These are phyloP conservation scores for Penicillium bovifimosum DNA, from an alignment of 495 filamentous ascomycete species.

Conservation along the genomic window DNA sequence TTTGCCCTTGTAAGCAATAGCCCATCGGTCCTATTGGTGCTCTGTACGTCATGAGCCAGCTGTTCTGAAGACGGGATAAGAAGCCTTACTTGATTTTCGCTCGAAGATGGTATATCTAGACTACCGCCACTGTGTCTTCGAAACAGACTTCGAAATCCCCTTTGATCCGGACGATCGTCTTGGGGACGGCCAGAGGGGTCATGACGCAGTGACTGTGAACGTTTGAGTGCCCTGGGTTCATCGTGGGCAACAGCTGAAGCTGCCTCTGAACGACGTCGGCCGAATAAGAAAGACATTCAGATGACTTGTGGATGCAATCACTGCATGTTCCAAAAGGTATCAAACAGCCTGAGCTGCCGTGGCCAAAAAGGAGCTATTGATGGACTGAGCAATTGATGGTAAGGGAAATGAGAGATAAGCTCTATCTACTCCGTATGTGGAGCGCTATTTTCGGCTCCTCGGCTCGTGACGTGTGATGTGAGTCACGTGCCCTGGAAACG, in stretches of 20 bases:
- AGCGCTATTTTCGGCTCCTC: slow-evolving; percentile 12
- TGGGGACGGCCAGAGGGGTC: background rate
- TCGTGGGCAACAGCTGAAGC: slow-evolving; percentile 2
- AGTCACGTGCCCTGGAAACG: slow-evolving; percentile 8
- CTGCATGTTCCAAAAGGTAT: background rate
- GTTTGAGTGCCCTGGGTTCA: background rate
- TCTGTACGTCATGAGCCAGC: background rate
- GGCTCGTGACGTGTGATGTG: slow-evolving; percentile 20
- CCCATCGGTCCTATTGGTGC: too few species aligned
- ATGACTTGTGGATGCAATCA: background rate
- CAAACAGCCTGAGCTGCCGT: background rate
- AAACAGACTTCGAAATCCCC: slow-evolving; percentile 28
- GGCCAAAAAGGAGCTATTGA: background rate
- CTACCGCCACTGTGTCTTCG: slow-evolving; percentile 19
- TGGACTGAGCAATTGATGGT: background rate
- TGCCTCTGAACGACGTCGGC: slow-evolving; percentile 21
- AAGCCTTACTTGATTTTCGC: background rate
- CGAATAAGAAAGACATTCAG: slow-evolving; percentile 20
- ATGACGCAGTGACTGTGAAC: slow-evolving; percentile 1
- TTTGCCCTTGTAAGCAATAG: background rate
- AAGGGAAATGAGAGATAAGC: slow-evolving; percentile 4
- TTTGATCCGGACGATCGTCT: slow-evolving; percentile 5
- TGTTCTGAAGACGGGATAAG: background rate
- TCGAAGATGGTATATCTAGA: background rate
- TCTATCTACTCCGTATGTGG: background rate